Base-by-base conservation (phyloP, 192 early-diverging fungal species). In the Lunasporangiospora selenospora region DNA sequence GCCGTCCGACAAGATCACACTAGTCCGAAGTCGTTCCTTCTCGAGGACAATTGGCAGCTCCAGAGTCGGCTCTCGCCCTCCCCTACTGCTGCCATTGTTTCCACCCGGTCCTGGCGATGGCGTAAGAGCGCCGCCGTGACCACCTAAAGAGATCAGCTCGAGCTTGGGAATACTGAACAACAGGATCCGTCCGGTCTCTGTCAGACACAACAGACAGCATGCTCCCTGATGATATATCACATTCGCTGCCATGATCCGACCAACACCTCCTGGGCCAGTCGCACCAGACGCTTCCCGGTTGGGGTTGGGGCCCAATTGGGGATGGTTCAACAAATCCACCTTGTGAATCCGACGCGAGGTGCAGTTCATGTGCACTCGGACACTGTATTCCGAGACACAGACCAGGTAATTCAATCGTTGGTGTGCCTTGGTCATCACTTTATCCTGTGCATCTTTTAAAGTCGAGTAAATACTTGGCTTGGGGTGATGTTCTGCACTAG, bases 361-460 rank as follows among this genome's bases (percentile, higher is more conserved):
- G 46, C 67, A 71, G 53, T 71, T 71, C 67, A 71, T 71, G 43
- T 71, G 67, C 3, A 71, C 45, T 19, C 67, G 67, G 39, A 71
- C 34, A 5, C 59, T 53, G 16, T 42, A 42, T n/a, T 71, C 53
- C 16, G 67, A 62, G 33, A 71, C 53, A 24, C 52, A 50, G 39
- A 71, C 59, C 8, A 71, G 37, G 38, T 71, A 71, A 26, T 71
- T 61, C 24, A 71, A 47, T 19, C 67, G 44, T 26, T 71, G 67
- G 0, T 71, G 58, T 1, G 67, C 67, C 32, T 57, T 71, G 3
- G 45, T 40, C 59, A 62, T 57, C 31, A 62, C 57, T 37, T 62
- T 71, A 1, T 33, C 67, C 31, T 71, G 67, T 10, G 53, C 59
- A 10, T 71, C 59, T 37, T 52, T 62, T 26, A 34, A 42, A 2